Evolutionary conservation across 495 filamentous ascomycete species (phyloP), one percentile per base, ranked within the genome.

Genomic region (Thozetella sp.): DNA sequence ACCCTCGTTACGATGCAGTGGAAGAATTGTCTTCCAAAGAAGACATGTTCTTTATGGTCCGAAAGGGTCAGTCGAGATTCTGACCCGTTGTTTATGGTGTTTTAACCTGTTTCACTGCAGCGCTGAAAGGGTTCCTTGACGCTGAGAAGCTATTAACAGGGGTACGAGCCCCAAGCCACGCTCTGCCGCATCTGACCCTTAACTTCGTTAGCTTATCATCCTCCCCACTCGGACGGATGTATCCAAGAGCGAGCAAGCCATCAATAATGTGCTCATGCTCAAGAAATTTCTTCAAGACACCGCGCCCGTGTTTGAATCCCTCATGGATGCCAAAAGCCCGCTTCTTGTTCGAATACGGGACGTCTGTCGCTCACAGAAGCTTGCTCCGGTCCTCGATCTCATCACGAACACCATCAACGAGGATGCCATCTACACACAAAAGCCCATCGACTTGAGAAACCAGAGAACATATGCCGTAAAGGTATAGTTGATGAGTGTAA

Each of bases 391-490:
- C 2, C 76, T 88, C 54, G 69, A 79, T 9, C 64, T 92, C 2
- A 93, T 98, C 56, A 76, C 85, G 51, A 71, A 76, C 25, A 87
- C 86, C 0, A 88, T 99, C 62, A 96, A 98, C 58, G 85, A 91
- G 51, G 89, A 95, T 70, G 88, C 90, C 1, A 82, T 80, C 2
- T 96, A 90, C 66, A 88, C 91, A 62, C 91, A 83, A 53, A 85
- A 86, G 43, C 91, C 95, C 2, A 81, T 98, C 11, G 95, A 97
- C 59, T 77, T 96, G 55, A 85, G 93, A 54, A 96, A 97, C 64
- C 96, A 99, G 71, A 81, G 95, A 52, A 93, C 91, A 13, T 97
- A 96, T 74, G 95, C 95, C 54, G 86, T 99, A 37, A 95, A 90
- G 80, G 92, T 92, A 64, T 58, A 63, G 64, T 6, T 26, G 10